These are phyloP conservation scores for Dendrothele bispora DNA, from an alignment of 768 basidiomycete species.

Conservation along the genomic window DNA sequence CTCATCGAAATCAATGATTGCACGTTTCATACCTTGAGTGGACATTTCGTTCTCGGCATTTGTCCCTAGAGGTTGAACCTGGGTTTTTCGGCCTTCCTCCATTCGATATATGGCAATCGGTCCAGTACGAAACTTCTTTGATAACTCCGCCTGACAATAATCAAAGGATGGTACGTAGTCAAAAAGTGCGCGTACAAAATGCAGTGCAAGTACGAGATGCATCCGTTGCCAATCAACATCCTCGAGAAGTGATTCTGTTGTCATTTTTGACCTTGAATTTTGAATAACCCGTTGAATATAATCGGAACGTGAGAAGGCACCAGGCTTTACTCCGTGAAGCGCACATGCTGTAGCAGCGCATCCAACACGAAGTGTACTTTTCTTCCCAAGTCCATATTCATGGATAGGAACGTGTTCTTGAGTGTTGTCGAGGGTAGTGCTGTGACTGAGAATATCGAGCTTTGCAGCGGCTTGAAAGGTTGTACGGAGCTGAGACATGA, in stretches of 20 bases:
- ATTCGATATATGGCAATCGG: no score
- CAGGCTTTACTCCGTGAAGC: not conserved
- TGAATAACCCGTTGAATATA: not conserved
- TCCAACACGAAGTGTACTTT: not conserved
- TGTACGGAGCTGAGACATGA: slow-evolving; percentile 3
- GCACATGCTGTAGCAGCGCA: not conserved
- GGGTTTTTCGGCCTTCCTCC: no score
- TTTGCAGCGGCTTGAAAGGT: not conserved
- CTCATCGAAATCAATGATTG: not conserved
- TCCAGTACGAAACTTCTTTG: not conserved
- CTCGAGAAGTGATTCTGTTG: not conserved
- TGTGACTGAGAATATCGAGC: not conserved
- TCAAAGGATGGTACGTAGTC: not conserved
- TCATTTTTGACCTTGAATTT: not conserved
- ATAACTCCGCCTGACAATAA: not conserved
- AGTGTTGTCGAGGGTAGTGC: not conserved
- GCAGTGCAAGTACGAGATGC: not conserved
- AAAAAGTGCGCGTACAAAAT: not conserved
- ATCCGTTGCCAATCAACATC: not conserved
- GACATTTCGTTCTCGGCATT: no score
- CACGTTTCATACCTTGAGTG: not conserved
- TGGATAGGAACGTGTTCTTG: not conserved
- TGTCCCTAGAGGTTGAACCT: no score
- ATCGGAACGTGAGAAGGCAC: not conserved
- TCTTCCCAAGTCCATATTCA: not conserved